Base-by-base conservation (phyloP, 495 filamentous ascomycete species). In the Penicillium ucsense region DNA sequence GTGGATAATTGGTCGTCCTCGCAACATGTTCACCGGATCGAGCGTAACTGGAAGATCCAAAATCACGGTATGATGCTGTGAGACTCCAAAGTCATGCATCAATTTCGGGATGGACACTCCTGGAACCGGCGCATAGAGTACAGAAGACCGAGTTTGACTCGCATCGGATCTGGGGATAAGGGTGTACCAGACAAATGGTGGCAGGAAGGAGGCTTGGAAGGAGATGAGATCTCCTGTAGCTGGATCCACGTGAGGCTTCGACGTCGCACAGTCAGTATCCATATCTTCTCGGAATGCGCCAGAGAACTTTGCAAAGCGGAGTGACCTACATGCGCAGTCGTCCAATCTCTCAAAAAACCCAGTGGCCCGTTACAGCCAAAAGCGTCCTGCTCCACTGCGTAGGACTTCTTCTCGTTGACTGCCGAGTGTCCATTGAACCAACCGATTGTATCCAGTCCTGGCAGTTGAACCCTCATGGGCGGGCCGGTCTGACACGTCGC, bases 51-150 rank as follows among this genome's bases (percentile, higher is more conserved):
- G 82, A 11, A 84, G 70, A 54, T 86, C 80, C 64, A 86, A 68
- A 37, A 86, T 83, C 30, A 84, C 62, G 0, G 81, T 83, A 57
- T 84, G 70, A 12, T 50, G 53, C 10, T 52, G 61, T 0, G 79
- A 81, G 3, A 83, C 82, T 4, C 81, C 81, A 54, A 84, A 85
- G 51, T 85, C 81, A 53, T 85, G 82, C 80, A 86, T 84, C 74
- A 85, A 76, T 56, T 81, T 85, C 3, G 79, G 71, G 7, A 71
- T 73, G n/a, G 63, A 53, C 9, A 84, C 61, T 2, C 82, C 80
- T 3, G 78, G 72, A 1, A 85, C 65, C 2, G 71, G 59, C 20
- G 54, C 50, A 44, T 76, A 74, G n/a, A 79, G 47, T 46, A 57
- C 52, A 9, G 51, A 36, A 3, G 44, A 38, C 3, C 49, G 35